These are phyloP conservation scores for Didymosphaeria variabile DNA, from an alignment of 2,329 filamentous ascomycete species.

Conservation along the genomic window DNA sequence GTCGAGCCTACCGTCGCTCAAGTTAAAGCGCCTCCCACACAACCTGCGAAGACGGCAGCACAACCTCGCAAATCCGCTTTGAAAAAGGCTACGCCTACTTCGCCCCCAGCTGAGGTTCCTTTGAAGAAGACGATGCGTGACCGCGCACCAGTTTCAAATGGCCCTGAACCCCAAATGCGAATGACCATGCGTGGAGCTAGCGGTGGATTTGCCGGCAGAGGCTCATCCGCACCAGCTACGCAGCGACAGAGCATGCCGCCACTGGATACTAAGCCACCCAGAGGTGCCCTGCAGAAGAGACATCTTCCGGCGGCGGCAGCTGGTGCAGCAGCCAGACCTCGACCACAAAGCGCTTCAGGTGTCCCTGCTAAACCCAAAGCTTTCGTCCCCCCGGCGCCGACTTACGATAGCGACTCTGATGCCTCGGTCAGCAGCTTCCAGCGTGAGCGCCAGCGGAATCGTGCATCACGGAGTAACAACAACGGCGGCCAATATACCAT, in stretches of 20 bases:
- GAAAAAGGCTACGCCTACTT: constrained; percentile 49
- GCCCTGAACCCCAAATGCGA: constrained; percentile 50
- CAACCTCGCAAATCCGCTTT: constrained; percentile 52
- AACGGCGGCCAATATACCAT: constrained; percentile 66
- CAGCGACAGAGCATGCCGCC: constrained; percentile 44
- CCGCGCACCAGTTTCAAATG: constrained; percentile 12
- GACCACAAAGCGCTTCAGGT: constrained; percentile 40
- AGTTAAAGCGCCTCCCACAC: constrained; percentile 14
- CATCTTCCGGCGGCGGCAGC: constrained; percentile 43
- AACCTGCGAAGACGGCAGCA: constrained; percentile 28
- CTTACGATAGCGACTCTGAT: constrained; percentile 53
- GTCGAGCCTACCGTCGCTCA: constrained; percentile 1
- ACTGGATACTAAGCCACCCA: constrained; percentile 36
- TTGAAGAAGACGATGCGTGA: constrained; percentile 50
- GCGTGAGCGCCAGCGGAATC: constrained; percentile 60
- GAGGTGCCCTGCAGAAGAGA: constrained; percentile 51
- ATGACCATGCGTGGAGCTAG: constrained; percentile 58
- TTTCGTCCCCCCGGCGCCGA: constrained; percentile 31
- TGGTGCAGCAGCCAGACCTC: constrained; percentile 24
- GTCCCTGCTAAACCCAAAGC: constrained; percentile 23
- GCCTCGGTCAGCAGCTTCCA: constrained; percentile 78
- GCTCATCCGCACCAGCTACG: constrained; percentile 41
- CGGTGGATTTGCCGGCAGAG: constrained; percentile 38
- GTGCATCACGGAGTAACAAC: constrained; percentile 48
- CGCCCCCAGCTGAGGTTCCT: constrained; percentile 33